Evolutionary conservation across 2,329 filamentous ascomycete genomes (phyloP), one percentile per base, ranked within the genome.

Genomic region (Cadophora luteo-olivacea): DNA sequence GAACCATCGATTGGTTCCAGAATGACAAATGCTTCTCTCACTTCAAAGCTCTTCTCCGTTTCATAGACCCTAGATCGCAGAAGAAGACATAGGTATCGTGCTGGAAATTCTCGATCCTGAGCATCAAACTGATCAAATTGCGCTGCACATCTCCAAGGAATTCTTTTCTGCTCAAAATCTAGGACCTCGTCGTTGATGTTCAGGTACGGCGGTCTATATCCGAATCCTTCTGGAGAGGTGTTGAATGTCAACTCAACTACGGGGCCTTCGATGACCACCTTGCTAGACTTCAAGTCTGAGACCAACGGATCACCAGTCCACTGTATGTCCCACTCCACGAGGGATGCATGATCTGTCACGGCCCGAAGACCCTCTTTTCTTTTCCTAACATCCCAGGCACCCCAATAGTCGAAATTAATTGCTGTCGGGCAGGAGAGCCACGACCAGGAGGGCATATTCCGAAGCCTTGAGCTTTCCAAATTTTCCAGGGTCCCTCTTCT

Each of bases 371-470:
- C 14, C 2, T 32, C 33, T 16, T 51, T 24, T 19, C 22, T 19
- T 22, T 32, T 51, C 4, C n/a, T 16, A 16, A 38, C 29, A 19
- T 38, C 25, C 12, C 19, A n/a, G 3, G 11, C 16, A 16, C 45
- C 25, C 61, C 61, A 64, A 9, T n/a, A 54, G 11, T 64, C 61
- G 24, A 51, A 65, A 0, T 24, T 32, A 2, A 65, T 29, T 2
- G 16, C 24, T 2, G 36, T 32, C 8, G 22, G 52, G n/a, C 62
- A 65, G 4, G 62, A 57, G 9, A 65, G 62, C 62, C 62, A 65
- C 6, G 62, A 57, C 62, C 62, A 65, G 7, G 51, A 58, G 12
- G 62, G 62, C 14, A 64, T 55, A 22, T 65, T 57, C 11, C n/a
- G 4, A 33, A 16, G 16, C 0, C 45, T 1, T 16, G 12, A 4